A percentile compares a stretch with the other conserved stretches of the same genome.
Conservation (phyloP, 1,139 yeast genomes). For the Arxiozyma slooffiae region DNA sequence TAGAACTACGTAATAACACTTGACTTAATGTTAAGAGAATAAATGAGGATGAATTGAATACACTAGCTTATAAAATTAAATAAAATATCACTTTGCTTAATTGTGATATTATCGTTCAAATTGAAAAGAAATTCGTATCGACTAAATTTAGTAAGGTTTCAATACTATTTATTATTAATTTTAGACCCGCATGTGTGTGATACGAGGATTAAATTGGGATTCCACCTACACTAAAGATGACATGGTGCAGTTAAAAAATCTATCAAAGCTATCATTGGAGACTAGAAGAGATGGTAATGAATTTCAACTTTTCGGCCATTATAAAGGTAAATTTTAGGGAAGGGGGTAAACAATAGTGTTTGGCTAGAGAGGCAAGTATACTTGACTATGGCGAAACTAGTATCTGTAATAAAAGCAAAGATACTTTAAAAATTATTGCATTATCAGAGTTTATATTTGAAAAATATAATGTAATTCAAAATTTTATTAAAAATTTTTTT, state of each 20-base stretch:
- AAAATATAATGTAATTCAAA: slow-evolving; percentile 27
- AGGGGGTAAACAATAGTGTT: slow-evolving; percentile 39
- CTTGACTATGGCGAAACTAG: not conserved
- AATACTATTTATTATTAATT: slow-evolving; percentile 30
- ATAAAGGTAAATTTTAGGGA: slow-evolving; percentile 27
- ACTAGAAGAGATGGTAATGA: slow-evolving; percentile 31
- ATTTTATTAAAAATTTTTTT: slow-evolving; percentile 32
- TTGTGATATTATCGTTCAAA: slow-evolving; percentile 38
- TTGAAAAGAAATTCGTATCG: slow-evolving; percentile 52
- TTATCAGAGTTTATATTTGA: slow-evolving; percentile 36
- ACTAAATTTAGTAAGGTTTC: slow-evolving; percentile 17
- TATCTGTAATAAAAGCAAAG: not conserved
- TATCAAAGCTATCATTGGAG: slow-evolving; percentile 4
- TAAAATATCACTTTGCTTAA: slow-evolving; percentile 14
- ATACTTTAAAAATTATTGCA: slow-evolving; percentile 28
- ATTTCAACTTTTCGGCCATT: slow-evolving; percentile 28
- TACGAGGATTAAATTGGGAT: slow-evolving; percentile 55
- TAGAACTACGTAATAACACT: not conserved
- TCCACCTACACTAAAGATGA: slow-evolving; percentile 25
- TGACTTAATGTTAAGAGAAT: slow-evolving; percentile 9
- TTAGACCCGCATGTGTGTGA: slow-evolving; percentile 77
- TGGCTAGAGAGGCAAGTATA: slow-evolving; percentile 5
- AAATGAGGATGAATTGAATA: not conserved
- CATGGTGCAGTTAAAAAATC: slow-evolving; percentile 6
- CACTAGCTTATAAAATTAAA: slow-evolving; percentile 9